phyloP scores from a whole-genome alignment of 2,329 filamentous ascomycete species.

The Alternaria ventricosa region DNA sequence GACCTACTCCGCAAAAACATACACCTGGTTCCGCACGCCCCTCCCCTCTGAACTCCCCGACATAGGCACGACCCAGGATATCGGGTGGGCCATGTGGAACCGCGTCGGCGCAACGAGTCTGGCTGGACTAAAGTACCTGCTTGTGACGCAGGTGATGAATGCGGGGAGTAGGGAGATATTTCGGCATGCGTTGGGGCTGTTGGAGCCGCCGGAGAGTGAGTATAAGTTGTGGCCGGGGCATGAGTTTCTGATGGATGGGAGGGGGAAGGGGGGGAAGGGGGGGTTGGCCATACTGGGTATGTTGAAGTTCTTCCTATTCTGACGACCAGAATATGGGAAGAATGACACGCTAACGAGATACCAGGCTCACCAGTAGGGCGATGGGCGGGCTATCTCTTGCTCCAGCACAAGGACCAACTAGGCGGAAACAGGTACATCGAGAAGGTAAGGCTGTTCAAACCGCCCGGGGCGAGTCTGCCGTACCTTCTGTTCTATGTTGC shows the following conservation, averaged over 20 bases:
- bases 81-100: slow-evolving; percentile 22
- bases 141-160: slow-evolving; percentile 17
- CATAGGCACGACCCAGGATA: slow-evolving; percentile 10
- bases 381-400: slow-evolving; percentile 18
- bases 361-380: slow-evolving; percentile 14
- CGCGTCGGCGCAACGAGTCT: background rate
- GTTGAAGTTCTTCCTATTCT: background rate
- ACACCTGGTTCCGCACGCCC: slow-evolving; percentile 9
- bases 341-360: background rate
- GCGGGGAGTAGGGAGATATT: slow-evolving; percentile 1
- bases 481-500: slow-evolving; percentile 17
- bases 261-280: background rate
- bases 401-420: slow-evolving; percentile 17
- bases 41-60: slow-evolving; percentile 6
- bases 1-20: slow-evolving; percentile 6
- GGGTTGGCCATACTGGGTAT: slow-evolving; percentile 12
- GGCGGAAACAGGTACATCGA: slow-evolving; percentile 15
- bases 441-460: slow-evolving; percentile 14
- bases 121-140: slow-evolving; percentile 15
- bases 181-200: background rate
- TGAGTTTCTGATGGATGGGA: slow-evolving; percentile 7
- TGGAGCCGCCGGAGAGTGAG: slow-evolving; percentile 11
- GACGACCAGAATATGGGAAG: too few relatives aligned
- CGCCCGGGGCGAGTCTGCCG: background rate
- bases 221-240: slow-evolving; percentile 12